Evolutionary conservation across 2,329 filamentous ascomycete species (phyloP).

Genomic region (Zasmidium citrigriseum): DNA sequence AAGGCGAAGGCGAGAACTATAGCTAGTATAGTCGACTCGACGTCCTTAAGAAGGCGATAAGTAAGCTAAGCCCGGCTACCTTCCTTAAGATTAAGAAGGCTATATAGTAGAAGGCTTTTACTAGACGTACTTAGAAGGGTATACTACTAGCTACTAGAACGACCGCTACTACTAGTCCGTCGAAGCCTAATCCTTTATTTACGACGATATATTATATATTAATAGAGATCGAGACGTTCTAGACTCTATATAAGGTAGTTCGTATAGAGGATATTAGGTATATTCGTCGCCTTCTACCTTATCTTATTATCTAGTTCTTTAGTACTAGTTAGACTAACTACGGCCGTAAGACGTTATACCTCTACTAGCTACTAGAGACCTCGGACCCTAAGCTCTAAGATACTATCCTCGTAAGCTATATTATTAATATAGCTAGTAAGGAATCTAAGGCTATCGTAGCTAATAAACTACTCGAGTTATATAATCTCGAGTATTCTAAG

Average conservation of each 20-base stretch:
- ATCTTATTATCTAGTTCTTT: neutral
- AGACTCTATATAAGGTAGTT: too few relatives aligned
- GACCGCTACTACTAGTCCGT: neutral
- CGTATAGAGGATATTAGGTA: too few relatives aligned
- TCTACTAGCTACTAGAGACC: neutral
- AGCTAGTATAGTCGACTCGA: neutral
- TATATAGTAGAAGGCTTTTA: too few relatives aligned
- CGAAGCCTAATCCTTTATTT: neutral
- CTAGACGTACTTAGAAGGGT: too few relatives aligned
- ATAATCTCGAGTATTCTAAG: slow-evolving; percentile 1
- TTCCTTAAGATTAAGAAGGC: neutral
- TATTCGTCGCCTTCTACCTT: too few relatives aligned
- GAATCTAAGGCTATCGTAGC: neutral
- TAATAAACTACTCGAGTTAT: neutral
- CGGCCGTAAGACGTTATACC: neutral
- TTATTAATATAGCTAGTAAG: neutral
- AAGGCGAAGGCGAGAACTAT: neutral
- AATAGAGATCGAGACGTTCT: neutral
- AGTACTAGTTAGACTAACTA: neutral
- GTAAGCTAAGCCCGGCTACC: too few relatives aligned
- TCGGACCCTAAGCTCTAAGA: neutral
- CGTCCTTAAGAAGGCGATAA: neutral
- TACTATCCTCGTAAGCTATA: neutral
- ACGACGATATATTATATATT: neutral
- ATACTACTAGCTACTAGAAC: too few relatives aligned